Evolutionary conservation across 495 filamentous ascomycete genomes (phyloP).

Genomic region (Aspergillus kassunensis): DNA sequence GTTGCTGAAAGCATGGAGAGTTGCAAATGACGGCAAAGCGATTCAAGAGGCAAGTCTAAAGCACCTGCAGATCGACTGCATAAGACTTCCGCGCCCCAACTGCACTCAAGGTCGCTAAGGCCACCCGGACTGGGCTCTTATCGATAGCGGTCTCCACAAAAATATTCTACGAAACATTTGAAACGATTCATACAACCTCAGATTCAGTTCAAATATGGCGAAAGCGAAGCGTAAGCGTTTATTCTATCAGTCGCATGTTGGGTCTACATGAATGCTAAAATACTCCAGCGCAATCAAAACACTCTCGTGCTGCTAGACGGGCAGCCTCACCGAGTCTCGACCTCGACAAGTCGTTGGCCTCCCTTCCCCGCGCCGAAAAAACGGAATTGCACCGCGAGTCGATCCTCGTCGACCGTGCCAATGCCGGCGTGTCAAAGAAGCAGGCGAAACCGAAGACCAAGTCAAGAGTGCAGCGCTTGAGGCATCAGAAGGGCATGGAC

Average conservation of each 20-base stretch:
- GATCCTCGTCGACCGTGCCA: constrained; percentile 54
- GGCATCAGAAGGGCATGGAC: constrained; percentile 70
- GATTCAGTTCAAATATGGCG: constrained; percentile 51
- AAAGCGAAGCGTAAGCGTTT: constrained; percentile 40
- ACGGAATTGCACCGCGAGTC: constrained; percentile 50
- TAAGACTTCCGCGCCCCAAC: constrained; percentile 14
- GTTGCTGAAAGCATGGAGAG: constrained; percentile 14
- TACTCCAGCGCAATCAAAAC: constrained; percentile 43
- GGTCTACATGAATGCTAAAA: constrained; percentile 21
- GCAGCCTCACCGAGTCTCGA: constrained; percentile 67
- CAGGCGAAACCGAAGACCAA: constrained; percentile 55
- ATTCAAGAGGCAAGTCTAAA: too few relatives aligned
- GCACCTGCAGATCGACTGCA: constrained; percentile 12
- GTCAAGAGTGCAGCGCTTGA: constrained; percentile 59
- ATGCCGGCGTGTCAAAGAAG: constrained; percentile 65
- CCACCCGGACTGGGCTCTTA: constrained; percentile 31
- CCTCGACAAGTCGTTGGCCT: constrained; percentile 69
- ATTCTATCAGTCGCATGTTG: not conserved
- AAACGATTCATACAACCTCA: not conserved
- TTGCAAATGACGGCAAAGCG: not conserved
- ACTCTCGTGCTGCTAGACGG: constrained; percentile 71
- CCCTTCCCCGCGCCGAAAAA: constrained; percentile 52
- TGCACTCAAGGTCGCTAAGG: constrained; percentile 29
- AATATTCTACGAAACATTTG: constrained; percentile 15
- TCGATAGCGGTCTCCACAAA: constrained; percentile 41